A percentile compares a stretch with the other conserved stretches of the same genome.
phyloP scores from a whole-genome alignment of 2,329 filamentous ascomycete genomes.

The Ophiocordyceps camponoti-rufipedis region DNA sequence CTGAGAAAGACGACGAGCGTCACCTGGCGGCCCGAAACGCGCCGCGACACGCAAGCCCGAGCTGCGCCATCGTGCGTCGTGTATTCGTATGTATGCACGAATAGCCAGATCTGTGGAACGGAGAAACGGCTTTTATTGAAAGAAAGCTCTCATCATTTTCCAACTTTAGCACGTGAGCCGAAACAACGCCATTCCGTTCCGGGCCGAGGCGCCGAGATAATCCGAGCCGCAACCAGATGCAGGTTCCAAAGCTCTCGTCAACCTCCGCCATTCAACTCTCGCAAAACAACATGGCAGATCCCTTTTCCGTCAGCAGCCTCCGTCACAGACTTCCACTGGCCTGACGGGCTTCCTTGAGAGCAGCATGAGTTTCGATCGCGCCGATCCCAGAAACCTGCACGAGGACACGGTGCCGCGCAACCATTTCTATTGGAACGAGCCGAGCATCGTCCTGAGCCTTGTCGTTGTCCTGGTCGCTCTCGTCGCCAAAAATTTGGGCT shows the following conservation, averaged over 20 bases:
- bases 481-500: slow-evolving; percentile 15
- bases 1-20: not conserved
- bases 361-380: slow-evolving; percentile 17
- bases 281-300: not conserved
- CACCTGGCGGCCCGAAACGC: not conserved
- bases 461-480: slow-evolving; percentile 15
- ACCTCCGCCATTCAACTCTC: not conserved
- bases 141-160: no score
- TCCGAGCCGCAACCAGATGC: not conserved
- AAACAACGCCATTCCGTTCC: not conserved
- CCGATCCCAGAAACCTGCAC: slow-evolving; percentile 15
- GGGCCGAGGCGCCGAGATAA: not conserved
- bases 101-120: not conserved
- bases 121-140: no score
- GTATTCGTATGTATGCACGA: not conserved
- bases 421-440: slow-evolving; percentile 12
- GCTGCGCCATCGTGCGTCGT: not conserved
- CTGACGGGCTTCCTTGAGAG: not conserved
- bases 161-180: not conserved
- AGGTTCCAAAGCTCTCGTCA: not conserved
- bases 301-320: not conserved
- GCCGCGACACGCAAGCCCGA: not conserved
- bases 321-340: not conserved
- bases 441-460: slow-evolving; percentile 16
- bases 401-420: slow-evolving; percentile 14